A percentile compares a stretch with the other conserved stretches of the same genome.
phyloP scores from a whole-genome alignment of 2,329 filamentous ascomycete genomes.

The Fusarium temperatum region DNA sequence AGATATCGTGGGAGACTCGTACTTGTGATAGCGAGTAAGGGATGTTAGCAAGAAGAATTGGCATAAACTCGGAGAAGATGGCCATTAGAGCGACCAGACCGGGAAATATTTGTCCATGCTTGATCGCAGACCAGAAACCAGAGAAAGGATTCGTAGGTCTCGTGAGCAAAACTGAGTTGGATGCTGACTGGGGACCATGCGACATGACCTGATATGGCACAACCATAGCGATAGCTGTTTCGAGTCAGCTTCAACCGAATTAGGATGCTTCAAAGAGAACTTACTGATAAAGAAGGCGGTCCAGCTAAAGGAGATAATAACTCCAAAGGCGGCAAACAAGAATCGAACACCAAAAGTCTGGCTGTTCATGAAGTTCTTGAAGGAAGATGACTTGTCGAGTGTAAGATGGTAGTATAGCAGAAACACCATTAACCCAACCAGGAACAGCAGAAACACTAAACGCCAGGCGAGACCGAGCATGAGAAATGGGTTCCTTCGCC shows the following conservation, averaged over 20 bases:
- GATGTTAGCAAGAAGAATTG: conserved; percentile 59
- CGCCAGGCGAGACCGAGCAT: conserved; percentile 50
- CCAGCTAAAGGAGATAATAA: conserved; percentile 55
- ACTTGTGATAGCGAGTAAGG: conserved; percentile 56
- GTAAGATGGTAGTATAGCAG: conserved; percentile 53
- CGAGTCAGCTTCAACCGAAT: background rate
- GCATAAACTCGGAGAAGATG: conserved; percentile 60
- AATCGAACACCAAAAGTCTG: conserved; percentile 56
- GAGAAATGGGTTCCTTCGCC: conserved; percentile 46
- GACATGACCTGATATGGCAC: conserved; percentile 56
- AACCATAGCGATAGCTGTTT: conserved; percentile 55
- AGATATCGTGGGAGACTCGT: conserved; percentile 51
- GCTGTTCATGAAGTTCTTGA: conserved; percentile 51
- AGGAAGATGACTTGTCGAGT: conserved; percentile 43
- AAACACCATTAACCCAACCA: conserved; percentile 48
- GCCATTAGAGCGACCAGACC: conserved; percentile 53
- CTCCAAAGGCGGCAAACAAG: conserved; percentile 54
- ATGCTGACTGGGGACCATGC: conserved; percentile 45
- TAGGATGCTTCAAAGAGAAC: no score
- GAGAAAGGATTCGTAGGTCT: conserved; percentile 57
- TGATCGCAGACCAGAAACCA: conserved; percentile 48
- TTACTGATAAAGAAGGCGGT: conserved; percentile 50
- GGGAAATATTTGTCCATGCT: conserved; percentile 49
- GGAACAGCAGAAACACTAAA: conserved; percentile 46
- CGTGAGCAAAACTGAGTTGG: conserved; percentile 52